Evolutionary conservation across 2,329 filamentous ascomycete genomes (phyloP).

Genomic region (Fusarium heterosporum): DNA sequence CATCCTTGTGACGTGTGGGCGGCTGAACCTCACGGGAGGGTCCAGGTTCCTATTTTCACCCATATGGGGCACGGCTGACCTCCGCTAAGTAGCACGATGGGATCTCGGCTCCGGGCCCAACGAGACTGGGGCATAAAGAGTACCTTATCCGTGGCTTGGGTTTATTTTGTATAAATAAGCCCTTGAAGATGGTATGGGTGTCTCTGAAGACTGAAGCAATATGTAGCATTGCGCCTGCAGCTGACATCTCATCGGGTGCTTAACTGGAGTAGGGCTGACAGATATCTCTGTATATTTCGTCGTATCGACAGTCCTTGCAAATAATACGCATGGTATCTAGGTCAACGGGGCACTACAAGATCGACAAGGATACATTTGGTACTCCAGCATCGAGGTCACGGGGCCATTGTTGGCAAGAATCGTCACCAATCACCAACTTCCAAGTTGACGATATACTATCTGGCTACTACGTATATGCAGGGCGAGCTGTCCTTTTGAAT

Average conservation of each 20-base stretch:
- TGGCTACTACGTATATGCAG: slow-evolving; percentile 28
- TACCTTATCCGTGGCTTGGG: not conserved
- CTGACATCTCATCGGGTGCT: not conserved
- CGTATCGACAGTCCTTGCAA: slow-evolving; percentile 5
- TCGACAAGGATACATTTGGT: slow-evolving; percentile 12
- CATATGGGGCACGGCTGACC: slow-evolving; percentile 12
- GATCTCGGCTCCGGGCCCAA: not conserved
- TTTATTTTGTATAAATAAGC: not conserved
- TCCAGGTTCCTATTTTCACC: slow-evolving; percentile 24
- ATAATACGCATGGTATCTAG: slow-evolving; percentile 9
- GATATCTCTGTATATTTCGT: not conserved
- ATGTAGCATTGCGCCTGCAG: not conserved
- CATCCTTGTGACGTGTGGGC: slow-evolving; percentile 30
- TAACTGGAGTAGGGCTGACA: not conserved
- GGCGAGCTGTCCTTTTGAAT: slow-evolving; percentile 34
- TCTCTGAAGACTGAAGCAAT: not conserved
- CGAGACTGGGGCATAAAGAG: not conserved
- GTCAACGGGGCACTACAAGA: slow-evolving; percentile 19
- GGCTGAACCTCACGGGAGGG: slow-evolving; percentile 9
- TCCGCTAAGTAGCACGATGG: slow-evolving; percentile 1
- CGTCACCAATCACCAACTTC: slow-evolving; percentile 38
- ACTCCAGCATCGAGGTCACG: slow-evolving; percentile 27
- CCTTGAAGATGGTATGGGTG: not conserved
- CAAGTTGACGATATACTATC: slow-evolving; percentile 15
- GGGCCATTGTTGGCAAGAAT: slow-evolving; percentile 13